Base-by-base conservation (phyloP, 148 eudicot genomes). In the Cornus controversa region DNA sequence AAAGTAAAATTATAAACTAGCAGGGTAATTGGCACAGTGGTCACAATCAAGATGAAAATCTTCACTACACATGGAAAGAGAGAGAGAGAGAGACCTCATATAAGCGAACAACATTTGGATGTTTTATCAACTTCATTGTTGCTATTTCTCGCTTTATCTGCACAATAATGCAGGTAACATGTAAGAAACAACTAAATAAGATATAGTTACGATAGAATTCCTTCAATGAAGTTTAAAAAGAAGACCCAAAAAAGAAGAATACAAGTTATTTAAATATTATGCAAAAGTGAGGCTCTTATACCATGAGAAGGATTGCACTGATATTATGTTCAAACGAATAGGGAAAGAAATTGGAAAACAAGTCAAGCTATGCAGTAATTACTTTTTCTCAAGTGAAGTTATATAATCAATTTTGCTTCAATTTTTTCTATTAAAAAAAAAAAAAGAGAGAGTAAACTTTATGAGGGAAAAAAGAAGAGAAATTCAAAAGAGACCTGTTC, bases 101-200 rank as follows among this genome's bases (percentile, higher is more conserved):
- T 81, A 95, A 82, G 63, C 89, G 86, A 78, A 95, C 92, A 66
- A 95, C 98, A 75, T 93, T 79, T 14, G 98, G 98, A 86, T 95
- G 98, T 78, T 86, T 89, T 75, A 95, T 91, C 74, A 93, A 86
- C 83, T 95, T 93, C 98, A 95, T 95, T 45, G 96, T 95, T 73
- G 96, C 97, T 82, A 95, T 83, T 89, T 95, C 98, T 77, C 93
- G 80, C 84, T 88, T 91, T 80, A 95, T 87, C 97, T 95, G 93
- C 82, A 79, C 76, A 70, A 40, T 15, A 72, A 50, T 36, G 45
- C n/a, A 73, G 27, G 60, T 28, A 13, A 70, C 26, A 79, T 11
- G 20, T 11, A 50, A 16, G 20, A 50, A 50, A 50, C 57, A 50
- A 40, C 45, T 40, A 40, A 40, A 40, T 40, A 40, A 77, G 27